A percentile compares a stretch with the other conserved stretches of the same genome.
These are phyloP conservation scores for Quercus phellos DNA, from an alignment of 331 rosid species.

Conservation along the genomic window DNA sequence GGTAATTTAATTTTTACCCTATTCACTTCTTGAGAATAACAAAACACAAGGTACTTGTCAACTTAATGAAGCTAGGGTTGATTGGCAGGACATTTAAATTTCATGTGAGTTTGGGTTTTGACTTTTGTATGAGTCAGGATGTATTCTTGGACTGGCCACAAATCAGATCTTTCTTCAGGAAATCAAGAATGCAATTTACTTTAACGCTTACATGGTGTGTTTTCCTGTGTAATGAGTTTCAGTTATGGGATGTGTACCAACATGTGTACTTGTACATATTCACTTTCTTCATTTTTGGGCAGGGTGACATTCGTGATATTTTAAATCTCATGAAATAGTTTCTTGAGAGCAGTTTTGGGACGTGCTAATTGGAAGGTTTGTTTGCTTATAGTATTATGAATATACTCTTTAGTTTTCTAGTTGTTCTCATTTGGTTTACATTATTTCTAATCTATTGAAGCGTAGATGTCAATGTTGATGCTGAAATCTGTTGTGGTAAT, in stretches of 20 bases:
- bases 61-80: background rate
- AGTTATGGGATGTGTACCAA: background rate
- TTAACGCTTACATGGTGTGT: background rate
- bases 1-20: too few species aligned
- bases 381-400: slow-evolving; percentile 9
- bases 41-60: background rate
- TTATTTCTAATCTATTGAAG: background rate
- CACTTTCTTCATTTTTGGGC: slow-evolving; percentile 22
- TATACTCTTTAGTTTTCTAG: slow-evolving; percentile 8
- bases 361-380: slow-evolving; percentile 64
- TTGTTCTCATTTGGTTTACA: background rate
- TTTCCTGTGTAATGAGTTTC: background rate
- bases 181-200: background rate
- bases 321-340: slow-evolving; percentile 59
- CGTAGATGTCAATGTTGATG: background rate
- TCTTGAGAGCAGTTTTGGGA: slow-evolving; percentile 56
- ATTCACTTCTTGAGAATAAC: too few species aligned
- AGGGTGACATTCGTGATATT: slow-evolving; percentile 67
- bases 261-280: background rate
- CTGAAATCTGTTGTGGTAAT: background rate
- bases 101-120: background rate
- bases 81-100: background rate
- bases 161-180: background rate
- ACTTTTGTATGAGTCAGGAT: background rate
- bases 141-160: background rate